These are phyloP conservation scores for Leccinum subgranulosum DNA, from an alignment of 768 basidiomycete species.

Conservation along the genomic window DNA sequence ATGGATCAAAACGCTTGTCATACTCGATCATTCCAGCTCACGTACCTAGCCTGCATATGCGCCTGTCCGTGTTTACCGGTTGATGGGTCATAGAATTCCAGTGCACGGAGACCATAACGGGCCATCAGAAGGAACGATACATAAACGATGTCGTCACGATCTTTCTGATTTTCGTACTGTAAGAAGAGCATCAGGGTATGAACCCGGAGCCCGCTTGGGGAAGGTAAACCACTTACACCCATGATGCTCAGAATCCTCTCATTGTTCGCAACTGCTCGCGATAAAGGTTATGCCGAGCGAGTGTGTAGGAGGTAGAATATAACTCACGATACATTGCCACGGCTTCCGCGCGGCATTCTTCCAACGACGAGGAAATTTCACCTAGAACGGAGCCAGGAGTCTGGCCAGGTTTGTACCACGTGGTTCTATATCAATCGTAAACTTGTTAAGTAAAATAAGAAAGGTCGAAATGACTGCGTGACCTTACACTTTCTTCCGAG, in stretches of 20 bases:
- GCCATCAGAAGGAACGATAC: slow-evolving; percentile 85
- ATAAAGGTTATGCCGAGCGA: neutral
- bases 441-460: neutral
- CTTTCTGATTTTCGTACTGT: slow-evolving; percentile 65
- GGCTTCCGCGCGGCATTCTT: slow-evolving; percentile 90
- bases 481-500: slow-evolving; percentile 67
- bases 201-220: neutral
- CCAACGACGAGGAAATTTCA: slow-evolving; percentile 86
- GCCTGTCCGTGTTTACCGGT: slow-evolving; percentile 85
- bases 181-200: neutral
- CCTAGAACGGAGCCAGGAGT: slow-evolving; percentile 80
- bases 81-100: slow-evolving; percentile 81
- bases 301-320: neutral
- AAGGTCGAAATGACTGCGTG: neutral
- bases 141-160: slow-evolving; percentile 75
- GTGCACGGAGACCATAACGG: slow-evolving; percentile 72
- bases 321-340: slow-evolving; percentile 75
- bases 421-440: slow-evolving; percentile 41
- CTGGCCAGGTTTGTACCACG: slow-evolving; percentile 89
- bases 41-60: slow-evolving; percentile 86
- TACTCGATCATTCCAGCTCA: neutral
- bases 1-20: neutral
- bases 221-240: slow-evolving; percentile 45
- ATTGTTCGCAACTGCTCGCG: slow-evolving; percentile 62
- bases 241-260: slow-evolving; percentile 77